Percentiles rank a stretch among this genome's conserved stretches.
phyloP scores from a whole-genome alignment of 371 early-diverging fungal species.

The Nosema muscidifuracis region DNA sequence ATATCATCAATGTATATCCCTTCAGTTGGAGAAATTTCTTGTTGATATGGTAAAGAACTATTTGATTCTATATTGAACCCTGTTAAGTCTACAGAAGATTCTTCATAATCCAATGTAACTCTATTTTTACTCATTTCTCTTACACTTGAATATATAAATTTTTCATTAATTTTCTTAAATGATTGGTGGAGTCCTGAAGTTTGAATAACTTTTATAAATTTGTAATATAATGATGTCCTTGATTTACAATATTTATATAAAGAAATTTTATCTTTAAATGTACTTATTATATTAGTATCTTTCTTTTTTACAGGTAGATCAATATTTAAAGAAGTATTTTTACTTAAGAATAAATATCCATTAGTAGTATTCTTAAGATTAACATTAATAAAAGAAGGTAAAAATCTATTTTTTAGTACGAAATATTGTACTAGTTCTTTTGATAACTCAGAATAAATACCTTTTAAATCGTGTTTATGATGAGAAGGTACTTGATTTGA shows the following conservation, averaged over 20 bases:
- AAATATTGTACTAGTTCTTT: background rate
- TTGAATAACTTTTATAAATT: background rate
- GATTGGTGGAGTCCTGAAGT: background rate
- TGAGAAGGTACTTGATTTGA: too few species aligned
- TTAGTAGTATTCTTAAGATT: background rate
- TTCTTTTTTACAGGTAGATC: background rate
- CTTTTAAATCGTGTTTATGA: background rate
- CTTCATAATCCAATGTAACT: background rate
- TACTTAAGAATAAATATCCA: background rate
- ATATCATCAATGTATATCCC: background rate
- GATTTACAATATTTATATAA: background rate
- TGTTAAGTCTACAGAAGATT: background rate
- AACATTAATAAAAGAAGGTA: background rate
- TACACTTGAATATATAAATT: background rate
- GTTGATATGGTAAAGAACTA: too few species aligned
- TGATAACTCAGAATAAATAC: background rate
- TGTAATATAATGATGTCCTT: background rate
- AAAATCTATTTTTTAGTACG: background rate
- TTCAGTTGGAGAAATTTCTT: background rate
- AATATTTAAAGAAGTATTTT: background rate
- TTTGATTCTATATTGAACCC: background rate
- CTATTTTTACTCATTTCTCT: background rate
- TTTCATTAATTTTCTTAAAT: constrained; percentile 1
- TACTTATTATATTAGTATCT: background rate
- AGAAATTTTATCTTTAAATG: background rate